Evolutionary conservation across 305 asterid genomes (phyloP).

Genomic region (Fraxinus platypoda): DNA sequence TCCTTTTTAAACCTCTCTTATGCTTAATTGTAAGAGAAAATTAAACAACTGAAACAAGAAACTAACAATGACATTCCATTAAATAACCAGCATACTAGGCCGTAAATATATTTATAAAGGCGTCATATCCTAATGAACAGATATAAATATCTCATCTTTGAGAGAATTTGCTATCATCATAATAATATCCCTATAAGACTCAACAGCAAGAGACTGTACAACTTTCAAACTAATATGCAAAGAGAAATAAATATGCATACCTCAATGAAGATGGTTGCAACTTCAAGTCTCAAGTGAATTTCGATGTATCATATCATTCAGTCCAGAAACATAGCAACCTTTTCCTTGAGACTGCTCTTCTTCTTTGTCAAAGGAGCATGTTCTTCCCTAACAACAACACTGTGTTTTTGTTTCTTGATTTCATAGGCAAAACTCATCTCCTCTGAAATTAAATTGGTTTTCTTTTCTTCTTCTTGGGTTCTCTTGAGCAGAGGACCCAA

Average conservation of each 20-base stretch:
- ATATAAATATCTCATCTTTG: not conserved
- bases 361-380: conserved; percentile 32
- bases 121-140: not conserved
- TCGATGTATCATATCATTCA: conserved; percentile 12
- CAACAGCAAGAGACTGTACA: conserved; percentile 2
- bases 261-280: not conserved
- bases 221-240: not conserved
- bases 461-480: conserved; percentile 29
- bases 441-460: conserved; percentile 18
- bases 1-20: not conserved
- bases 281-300: not conserved
- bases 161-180: not conserved
- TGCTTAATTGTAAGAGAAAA: not conserved
- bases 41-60: not conserved
- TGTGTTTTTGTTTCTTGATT: conserved; percentile 7
- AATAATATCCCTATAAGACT: not conserved
- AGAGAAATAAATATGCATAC: not conserved
- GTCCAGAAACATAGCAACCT: conserved; percentile 43
- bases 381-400: conserved; percentile 16
- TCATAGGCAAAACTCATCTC: conserved; percentile 22
- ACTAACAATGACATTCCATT: not conserved
- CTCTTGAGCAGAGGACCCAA: conserved; percentile 43
- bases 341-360: conserved; percentile 48
- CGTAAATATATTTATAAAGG: not conserved
- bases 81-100: not conserved